Base-by-base conservation (phyloP, 345 rosid genomes). In the Aurinia saxatilis region DNA sequence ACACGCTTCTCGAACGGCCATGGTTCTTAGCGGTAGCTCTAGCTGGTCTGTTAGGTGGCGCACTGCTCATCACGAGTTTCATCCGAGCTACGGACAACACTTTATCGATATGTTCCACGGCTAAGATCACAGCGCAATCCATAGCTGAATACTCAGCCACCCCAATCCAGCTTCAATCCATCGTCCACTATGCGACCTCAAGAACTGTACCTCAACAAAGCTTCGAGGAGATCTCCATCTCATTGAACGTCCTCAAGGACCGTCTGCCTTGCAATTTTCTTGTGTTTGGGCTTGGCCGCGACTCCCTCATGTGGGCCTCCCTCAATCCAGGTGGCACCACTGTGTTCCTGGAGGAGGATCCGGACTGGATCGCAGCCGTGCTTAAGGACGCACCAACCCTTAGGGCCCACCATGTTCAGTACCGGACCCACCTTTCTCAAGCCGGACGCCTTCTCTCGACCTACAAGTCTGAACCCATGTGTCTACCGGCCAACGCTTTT, bases 251-350 rank as follows among this genome's bases (percentile, higher is more conserved):
- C 41, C 82, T 86, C 15, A 70, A 63, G 7, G 56, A 67, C 1
- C 71, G 79, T 0, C 33, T 76, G 0, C 93, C 93, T 12, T 83
- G 90, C 37, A 84, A 84, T 19, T 86, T 86, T 60, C 87, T 85
- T 9, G 84, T 85, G 37, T 87, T 81, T 67, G 95, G 95, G 1
- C 85, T 87, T 8, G 91, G 91, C 12, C 76, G 73, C 7, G 91
- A 87, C 52, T 84, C 95, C 2, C 79, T 85, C 27, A 84, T 87
- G 91, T 87, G 95, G 95, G 72, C 57, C 29, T 76, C 97, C 0
- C 75, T 91, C 16, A 91, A 91, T 56, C 82, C 89, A 19, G 61
- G 74, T 10, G 98, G 98, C 59, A 68, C 57, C 13, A 91, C 98
- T 7, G 29, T 86, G 4, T 91, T 91, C 76, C 67, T 88, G 0